Percentiles rank a stretch among this genome's conserved stretches.
These are phyloP conservation scores for Paraurostyla sp. DNA, from an alignment of 73 alveolate genomes.

Conservation along the genomic window DNA sequence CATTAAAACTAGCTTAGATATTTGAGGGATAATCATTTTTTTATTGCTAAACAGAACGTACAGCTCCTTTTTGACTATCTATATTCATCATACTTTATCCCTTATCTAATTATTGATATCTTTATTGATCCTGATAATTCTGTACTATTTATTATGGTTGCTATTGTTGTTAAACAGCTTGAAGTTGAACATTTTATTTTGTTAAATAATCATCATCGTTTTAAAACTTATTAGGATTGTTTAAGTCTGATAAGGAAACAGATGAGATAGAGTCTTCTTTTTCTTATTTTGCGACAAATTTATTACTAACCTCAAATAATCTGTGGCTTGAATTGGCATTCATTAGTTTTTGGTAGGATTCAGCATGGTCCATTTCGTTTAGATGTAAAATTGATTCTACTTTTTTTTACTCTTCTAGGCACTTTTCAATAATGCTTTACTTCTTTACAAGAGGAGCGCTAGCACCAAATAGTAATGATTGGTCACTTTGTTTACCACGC, in stretches of 20 bases:
- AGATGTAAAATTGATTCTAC: not conserved
- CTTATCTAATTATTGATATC: not conserved
- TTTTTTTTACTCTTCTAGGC: not conserved
- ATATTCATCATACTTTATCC: not conserved
- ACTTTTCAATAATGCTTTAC: not conserved
- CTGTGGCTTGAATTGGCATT: not conserved
- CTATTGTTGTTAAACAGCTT: no score
- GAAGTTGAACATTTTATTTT: no score
- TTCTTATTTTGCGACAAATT: no score
- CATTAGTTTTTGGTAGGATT: not conserved
- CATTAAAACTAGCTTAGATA: not conserved
- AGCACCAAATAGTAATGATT: no score
- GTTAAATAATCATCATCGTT: no score
- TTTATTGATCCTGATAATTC: not conserved
- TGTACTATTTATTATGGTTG: not conserved
- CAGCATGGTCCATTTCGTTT: not conserved
- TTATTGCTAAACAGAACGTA: not conserved
- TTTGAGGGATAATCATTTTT: not conserved
- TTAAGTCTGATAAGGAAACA: no score
- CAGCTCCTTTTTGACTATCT: conserved; percentile 5
- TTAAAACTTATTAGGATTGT: no score
- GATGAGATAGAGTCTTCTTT: no score
- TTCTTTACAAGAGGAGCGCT: not conserved
- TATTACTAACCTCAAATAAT: no score
- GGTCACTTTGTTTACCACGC: no score